Conservation (phyloP, 768 basidiomycete species). For the Punctularia strigosozonata region DNA sequence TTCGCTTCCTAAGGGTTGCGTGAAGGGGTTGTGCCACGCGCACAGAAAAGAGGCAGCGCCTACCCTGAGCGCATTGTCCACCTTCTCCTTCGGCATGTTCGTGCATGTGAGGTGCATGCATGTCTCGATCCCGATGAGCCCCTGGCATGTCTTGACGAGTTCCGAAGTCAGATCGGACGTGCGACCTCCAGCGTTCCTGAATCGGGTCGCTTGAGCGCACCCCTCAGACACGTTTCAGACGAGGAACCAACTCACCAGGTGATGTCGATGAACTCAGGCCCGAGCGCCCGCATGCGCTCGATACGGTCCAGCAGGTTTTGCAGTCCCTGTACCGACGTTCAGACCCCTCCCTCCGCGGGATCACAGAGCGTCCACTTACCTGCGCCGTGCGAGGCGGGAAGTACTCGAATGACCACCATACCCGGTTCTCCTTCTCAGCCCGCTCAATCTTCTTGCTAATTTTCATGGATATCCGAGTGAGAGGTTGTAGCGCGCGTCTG, state of each 20-base stretch:
- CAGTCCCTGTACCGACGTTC: constrained; percentile 53
- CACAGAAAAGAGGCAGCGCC: constrained; percentile 17
- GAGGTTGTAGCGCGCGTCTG: too few species aligned
- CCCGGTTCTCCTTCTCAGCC: constrained; percentile 71
- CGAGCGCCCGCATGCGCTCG: constrained; percentile 91
- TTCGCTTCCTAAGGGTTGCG: constrained; percentile 63
- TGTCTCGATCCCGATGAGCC: constrained; percentile 87
- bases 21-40: constrained; percentile 1
- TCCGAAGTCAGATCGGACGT: constrained; percentile 91
- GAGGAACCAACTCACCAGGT: constrained; percentile 53
- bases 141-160: constrained; percentile 90
- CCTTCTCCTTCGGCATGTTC: constrained; percentile 94
- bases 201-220: constrained; percentile 4
- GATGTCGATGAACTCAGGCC: constrained; percentile 97
- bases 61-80: constrained; percentile 83
- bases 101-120: constrained; percentile 99
- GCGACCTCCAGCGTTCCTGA: constrained; percentile 92
- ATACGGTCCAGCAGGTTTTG: constrained; percentile 98
- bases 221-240: constrained; percentile 3
- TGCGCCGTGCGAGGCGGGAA: constrained; percentile 95
- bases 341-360: constrained; percentile 1
- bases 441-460: constrained; percentile 89
- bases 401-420: constrained; percentile 99
- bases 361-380: constrained; percentile 28
- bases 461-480: constrained; percentile 52